A percentile compares a stretch with the other conserved stretches of the same genome.
Evolutionary conservation across 495 filamentous ascomycete species (phyloP).

Genomic region (Amniculicola lignicola): DNA sequence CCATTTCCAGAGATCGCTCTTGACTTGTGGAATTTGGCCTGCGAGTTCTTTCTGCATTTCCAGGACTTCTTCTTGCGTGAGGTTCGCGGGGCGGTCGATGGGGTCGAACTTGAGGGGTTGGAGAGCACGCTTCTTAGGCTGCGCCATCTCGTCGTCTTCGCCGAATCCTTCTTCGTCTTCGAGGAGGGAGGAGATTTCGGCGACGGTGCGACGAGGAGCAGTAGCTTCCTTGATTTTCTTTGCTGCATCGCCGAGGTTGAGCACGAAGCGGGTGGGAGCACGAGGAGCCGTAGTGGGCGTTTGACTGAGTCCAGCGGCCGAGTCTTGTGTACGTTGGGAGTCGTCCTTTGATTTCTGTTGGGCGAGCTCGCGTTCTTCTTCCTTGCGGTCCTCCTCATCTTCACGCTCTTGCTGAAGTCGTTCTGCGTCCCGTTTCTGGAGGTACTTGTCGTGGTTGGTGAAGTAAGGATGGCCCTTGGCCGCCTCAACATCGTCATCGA

Average conservation of each 20-base stretch:
- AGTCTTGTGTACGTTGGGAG: conserved; percentile 72
- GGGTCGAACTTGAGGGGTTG: conserved; percentile 91
- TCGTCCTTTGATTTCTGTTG: conserved; percentile 69
- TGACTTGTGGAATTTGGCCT: conserved; percentile 82
- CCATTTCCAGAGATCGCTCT: conserved; percentile 87
- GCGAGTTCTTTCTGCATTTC: conserved; percentile 77
- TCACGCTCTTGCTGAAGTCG: conserved; percentile 66
- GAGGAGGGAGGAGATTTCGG: conserved; percentile 88
- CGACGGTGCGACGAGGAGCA: conserved; percentile 70
- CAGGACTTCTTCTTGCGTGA: conserved; percentile 79
- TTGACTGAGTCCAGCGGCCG: too few species aligned
- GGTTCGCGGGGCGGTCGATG: conserved; percentile 60
- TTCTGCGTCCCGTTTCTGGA: conserved; percentile 72
- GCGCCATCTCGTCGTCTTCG: conserved; percentile 56
- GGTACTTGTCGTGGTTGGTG: conserved; percentile 80
- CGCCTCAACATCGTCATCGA: conserved; percentile 83
- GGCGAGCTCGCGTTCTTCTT: conserved; percentile 71
- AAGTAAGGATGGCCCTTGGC: conserved; percentile 72
- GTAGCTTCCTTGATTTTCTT: conserved; percentile 71
- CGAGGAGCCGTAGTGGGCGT: too few species aligned
- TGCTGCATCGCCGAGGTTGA: conserved; percentile 84
- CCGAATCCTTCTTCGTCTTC: conserved; percentile 81
- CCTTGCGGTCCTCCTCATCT: conserved; percentile 77
- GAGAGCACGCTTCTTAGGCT: conserved; percentile 69
- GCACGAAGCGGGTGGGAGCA: conserved; percentile 59